These are phyloP conservation scores for Sporothrix pallida DNA, from an alignment of 2,329 filamentous ascomycete species.

Conservation along the genomic window DNA sequence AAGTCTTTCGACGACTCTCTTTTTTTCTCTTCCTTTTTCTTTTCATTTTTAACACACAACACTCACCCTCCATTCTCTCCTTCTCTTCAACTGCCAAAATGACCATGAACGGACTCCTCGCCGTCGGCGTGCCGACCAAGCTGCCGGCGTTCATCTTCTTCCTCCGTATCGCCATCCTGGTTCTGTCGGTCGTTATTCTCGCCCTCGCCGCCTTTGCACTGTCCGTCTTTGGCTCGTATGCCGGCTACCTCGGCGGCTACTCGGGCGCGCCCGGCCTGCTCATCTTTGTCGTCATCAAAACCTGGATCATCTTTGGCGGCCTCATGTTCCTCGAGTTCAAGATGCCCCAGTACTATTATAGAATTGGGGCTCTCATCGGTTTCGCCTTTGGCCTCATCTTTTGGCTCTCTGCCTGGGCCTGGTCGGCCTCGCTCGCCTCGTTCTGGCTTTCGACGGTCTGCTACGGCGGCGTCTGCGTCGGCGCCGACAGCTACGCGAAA, in stretches of 20 bases:
- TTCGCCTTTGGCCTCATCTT: conserved; percentile 51
- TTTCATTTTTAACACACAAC: not conserved
- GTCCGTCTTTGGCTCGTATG: conserved; percentile 44
- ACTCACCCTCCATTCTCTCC: not conserved
- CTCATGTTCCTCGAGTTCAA: conserved; percentile 48
- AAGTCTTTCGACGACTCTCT: not conserved
- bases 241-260: conserved; percentile 39
- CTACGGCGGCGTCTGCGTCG: conserved; percentile 40
- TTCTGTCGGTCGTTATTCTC: conserved; percentile 50
- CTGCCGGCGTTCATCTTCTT: conserved; percentile 48
- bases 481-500: conserved; percentile 34
- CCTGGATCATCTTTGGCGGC: conserved; percentile 50
- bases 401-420: conserved; percentile 41
- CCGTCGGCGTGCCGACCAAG: conserved; percentile 47
- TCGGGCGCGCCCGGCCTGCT: conserved; percentile 51
- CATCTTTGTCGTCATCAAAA: conserved; percentile 53
- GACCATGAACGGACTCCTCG: conserved; percentile 44
- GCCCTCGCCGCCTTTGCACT: conserved; percentile 50
- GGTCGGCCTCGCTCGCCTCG: conserved; percentile 33
- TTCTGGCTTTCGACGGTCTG: conserved; percentile 50
- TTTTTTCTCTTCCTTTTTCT: not conserved
- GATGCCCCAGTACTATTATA: conserved; percentile 48
- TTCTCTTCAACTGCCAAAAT: not conserved
- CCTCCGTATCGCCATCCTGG: conserved; percentile 48
- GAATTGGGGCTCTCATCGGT: conserved; percentile 47